Percentiles rank a stretch among this genome's conserved stretches.
These are phyloP conservation scores for Xerocomellus amylosporus DNA, from an alignment of 768 basidiomycete species.

Conservation along the genomic window DNA sequence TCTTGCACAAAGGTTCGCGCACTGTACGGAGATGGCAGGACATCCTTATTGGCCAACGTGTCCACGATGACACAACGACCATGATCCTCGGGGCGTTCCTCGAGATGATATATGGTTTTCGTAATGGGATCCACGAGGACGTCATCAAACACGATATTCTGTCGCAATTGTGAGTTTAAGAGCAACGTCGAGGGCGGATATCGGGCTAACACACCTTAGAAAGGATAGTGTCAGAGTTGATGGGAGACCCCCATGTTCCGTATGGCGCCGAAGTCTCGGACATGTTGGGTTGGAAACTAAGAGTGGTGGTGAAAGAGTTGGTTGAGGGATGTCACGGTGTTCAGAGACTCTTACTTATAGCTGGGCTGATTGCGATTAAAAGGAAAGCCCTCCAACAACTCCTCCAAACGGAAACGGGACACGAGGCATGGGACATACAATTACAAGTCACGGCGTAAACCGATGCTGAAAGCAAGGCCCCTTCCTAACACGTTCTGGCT, in stretches of 20 bases:
- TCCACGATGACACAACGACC: slow-evolving; percentile 55
- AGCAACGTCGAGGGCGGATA: no score
- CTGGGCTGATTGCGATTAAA: background rate
- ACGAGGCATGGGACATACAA: background rate
- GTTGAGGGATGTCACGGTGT: background rate
- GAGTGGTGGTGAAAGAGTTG: background rate
- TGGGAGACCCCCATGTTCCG: slow-evolving; percentile 59
- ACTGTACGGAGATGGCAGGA: slow-evolving; percentile 53
- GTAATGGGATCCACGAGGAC: slow-evolving; percentile 52
- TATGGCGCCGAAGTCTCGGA: slow-evolving; percentile 40
- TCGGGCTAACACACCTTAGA: slow-evolving; percentile 31
- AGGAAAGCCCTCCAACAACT: background rate
- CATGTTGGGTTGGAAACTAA: background rate
- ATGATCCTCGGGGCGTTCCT: slow-evolving; percentile 44
- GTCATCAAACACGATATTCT: slow-evolving; percentile 38
- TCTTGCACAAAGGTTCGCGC: slow-evolving; percentile 58
- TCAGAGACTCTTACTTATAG: background rate
- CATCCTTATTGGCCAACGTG: slow-evolving; percentile 40
- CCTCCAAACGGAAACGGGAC: background rate
- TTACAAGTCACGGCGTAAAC: background rate
- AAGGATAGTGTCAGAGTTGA: slow-evolving; percentile 48
- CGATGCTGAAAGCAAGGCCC: no score
- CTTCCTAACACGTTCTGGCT: background rate
- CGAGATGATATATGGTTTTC: slow-evolving; percentile 49
- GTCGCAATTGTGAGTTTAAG: background rate